Evolutionary conservation across 2,329 filamentous ascomycete species (phyloP).

Genomic region (Ustulina deusta): DNA sequence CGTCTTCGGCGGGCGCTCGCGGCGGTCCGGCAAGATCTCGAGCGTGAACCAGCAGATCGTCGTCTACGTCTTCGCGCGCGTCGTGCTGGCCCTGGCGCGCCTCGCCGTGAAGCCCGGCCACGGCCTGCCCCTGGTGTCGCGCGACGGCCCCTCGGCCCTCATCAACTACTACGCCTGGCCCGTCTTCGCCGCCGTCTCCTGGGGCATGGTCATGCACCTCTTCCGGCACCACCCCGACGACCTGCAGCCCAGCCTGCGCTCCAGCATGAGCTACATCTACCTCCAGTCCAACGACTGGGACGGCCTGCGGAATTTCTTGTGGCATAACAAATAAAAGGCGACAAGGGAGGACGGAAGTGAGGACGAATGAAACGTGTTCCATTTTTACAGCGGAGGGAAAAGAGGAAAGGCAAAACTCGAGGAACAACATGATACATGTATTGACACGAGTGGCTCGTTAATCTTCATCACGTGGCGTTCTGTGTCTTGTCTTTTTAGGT

Average conservation of each 20-base stretch:
- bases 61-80: slow-evolving; percentile 96
- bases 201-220: slow-evolving; percentile 95
- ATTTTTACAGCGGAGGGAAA: background rate
- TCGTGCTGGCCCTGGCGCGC: slow-evolving; percentile 85
- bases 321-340: slow-evolving; percentile 76
- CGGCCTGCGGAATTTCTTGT: slow-evolving; percentile 82
- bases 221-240: slow-evolving; percentile 93
- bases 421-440: slow-evolving; percentile 31
- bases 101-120: slow-evolving; percentile 77
- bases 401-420: background rate
- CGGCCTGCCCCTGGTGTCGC: slow-evolving; percentile 64
- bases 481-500: slow-evolving; percentile 3
- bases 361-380: background rate
- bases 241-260: slow-evolving; percentile 89
- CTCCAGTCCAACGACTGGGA: slow-evolving; percentile 91
- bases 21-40: slow-evolving; percentile 75
- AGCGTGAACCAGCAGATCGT: slow-evolving; percentile 96
- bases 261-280: slow-evolving; percentile 98
- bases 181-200: slow-evolving; percentile 88
- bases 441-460: slow-evolving; percentile 21
- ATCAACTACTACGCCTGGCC: slow-evolving; percentile 86
- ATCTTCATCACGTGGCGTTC: slow-evolving; percentile 29
- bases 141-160: slow-evolving; percentile 55
- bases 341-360: background rate
- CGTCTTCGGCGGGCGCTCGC: slow-evolving; percentile 80